phyloP scores from a whole-genome alignment of 1,284 basidiomycete species.

The Marasmius sp. region DNA sequence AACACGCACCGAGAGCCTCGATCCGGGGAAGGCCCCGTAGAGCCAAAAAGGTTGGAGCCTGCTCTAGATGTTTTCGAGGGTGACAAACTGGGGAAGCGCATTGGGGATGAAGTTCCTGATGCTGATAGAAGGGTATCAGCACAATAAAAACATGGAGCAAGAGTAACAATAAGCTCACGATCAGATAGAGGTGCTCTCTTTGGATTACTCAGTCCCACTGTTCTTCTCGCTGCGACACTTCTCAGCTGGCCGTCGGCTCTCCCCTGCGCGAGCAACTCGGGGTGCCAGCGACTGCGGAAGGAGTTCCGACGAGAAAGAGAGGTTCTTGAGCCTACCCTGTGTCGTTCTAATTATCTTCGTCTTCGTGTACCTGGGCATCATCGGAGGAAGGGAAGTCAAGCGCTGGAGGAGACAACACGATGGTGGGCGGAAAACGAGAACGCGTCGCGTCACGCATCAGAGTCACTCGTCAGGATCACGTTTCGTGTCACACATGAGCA shows the following conservation, averaged over 20 bases:
- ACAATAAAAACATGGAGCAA: not conserved
- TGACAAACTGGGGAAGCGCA: conserved; percentile 50
- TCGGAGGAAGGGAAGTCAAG: conserved; percentile 68
- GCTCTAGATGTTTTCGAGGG: conserved; percentile 49
- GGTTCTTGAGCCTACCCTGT: conserved; percentile 43
- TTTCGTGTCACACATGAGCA: not conserved
- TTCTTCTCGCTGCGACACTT: conserved; percentile 56
- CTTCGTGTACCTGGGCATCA: conserved; percentile 59
- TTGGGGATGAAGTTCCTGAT: conserved; percentile 53
- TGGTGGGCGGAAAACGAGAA: conserved; percentile 12
- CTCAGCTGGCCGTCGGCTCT: conserved; percentile 41
- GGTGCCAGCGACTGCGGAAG: conserved; percentile 51
- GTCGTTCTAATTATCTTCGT: conserved; percentile 39
- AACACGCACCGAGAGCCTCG: conserved; percentile 62
- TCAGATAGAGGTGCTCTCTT: conserved; percentile 54
- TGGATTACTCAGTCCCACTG: conserved; percentile 61
- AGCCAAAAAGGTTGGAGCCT: conserved; percentile 25
- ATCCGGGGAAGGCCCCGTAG: conserved; percentile 25
- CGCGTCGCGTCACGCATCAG: conserved; percentile 48
- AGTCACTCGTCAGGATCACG: not conserved
- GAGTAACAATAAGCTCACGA: conserved; percentile 36
- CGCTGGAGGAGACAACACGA: conserved; percentile 70
- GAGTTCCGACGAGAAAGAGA: conserved; percentile 63
- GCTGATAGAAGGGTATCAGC: conserved; percentile 9
- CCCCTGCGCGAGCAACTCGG: conserved; percentile 40